phyloP scores from a whole-genome alignment of 2,329 filamentous ascomycete species.

The Cryphonectria parasitica region DNA sequence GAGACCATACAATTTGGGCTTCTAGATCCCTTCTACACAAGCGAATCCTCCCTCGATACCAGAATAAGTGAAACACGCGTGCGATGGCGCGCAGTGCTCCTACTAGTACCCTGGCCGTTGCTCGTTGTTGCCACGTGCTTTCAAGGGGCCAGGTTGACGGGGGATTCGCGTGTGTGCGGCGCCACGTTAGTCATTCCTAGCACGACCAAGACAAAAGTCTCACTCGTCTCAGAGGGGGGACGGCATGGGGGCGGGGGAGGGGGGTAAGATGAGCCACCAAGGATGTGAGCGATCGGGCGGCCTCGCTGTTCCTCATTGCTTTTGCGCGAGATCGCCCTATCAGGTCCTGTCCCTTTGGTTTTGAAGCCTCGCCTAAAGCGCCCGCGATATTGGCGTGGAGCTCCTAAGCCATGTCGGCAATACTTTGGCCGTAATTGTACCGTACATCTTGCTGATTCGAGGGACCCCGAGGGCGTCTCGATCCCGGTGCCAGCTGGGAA shows the following conservation, averaged over 20 bases:
- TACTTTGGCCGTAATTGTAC: neutral
- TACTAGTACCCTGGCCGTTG: neutral
- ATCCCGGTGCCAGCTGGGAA: neutral
- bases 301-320: neutral
- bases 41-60: slow-evolving; percentile 8
- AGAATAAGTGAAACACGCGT: neutral
- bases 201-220: slow-evolving; percentile 4
- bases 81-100: slow-evolving; percentile 6
- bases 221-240: neutral
- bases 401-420: slow-evolving; percentile 5
- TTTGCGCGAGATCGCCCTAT: slow-evolving; percentile 1
- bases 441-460: neutral
- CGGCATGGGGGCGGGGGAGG: neutral
- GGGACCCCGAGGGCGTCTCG: neutral
- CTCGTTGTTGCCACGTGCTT: slow-evolving; percentile 12
- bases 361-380: neutral
- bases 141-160: slow-evolving; percentile 2
- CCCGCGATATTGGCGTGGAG: slow-evolving; percentile 10
- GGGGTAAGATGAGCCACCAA: neutral
- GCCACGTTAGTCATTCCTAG: neutral
- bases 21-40: slow-evolving; percentile 6
- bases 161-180: slow-evolving; percentile 6
- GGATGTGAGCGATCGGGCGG: neutral
- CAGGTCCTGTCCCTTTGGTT: neutral
- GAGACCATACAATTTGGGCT: neutral